These are phyloP conservation scores for Fonsecaea monophora DNA, from an alignment of 2,329 filamentous ascomycete species.

Conservation along the genomic window DNA sequence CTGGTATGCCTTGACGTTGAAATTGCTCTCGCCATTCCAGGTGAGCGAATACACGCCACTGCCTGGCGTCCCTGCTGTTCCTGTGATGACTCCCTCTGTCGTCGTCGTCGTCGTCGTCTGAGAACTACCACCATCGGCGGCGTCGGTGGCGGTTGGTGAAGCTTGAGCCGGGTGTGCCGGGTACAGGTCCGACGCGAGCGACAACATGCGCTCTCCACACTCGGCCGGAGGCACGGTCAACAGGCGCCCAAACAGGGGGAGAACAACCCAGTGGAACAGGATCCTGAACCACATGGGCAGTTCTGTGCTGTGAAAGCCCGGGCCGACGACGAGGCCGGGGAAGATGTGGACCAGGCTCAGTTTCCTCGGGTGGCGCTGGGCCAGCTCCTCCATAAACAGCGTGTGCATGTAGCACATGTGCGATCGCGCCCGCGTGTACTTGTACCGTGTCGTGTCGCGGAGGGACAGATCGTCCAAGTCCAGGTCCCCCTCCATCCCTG, in stretches of 20 bases:
- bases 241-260: slow-evolving; percentile 40
- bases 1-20: slow-evolving; percentile 32
- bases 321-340: slow-evolving; percentile 46
- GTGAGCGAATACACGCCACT: slow-evolving; percentile 42
- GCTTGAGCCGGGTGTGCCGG: slow-evolving; percentile 22
- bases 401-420: slow-evolving; percentile 45
- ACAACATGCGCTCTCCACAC: slow-evolving; percentile 45
- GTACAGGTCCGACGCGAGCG: slow-evolving; percentile 36
- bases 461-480: slow-evolving; percentile 42
- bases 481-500: slow-evolving; percentile 41
- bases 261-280: slow-evolving; percentile 33
- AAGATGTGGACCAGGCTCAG: slow-evolving; percentile 44
- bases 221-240: slow-evolving; percentile 38
- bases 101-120: neutral
- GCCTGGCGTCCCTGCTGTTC: slow-evolving; percentile 38
- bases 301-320: slow-evolving; percentile 40
- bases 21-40: slow-evolving; percentile 32
- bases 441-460: slow-evolving; percentile 40
- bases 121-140: neutral
- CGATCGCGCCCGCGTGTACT: slow-evolving; percentile 41
- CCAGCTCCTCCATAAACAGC: slow-evolving; percentile 45
- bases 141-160: no score
- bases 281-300: slow-evolving; percentile 45
- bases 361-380: slow-evolving; percentile 39
- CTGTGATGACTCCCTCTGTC: slow-evolving; percentile 25